Evolutionary conservation across 306 rosid genomes (phyloP), one percentile per base, ranked within the genome.

Genomic region (Trichosanthes cucumerina): DNA sequence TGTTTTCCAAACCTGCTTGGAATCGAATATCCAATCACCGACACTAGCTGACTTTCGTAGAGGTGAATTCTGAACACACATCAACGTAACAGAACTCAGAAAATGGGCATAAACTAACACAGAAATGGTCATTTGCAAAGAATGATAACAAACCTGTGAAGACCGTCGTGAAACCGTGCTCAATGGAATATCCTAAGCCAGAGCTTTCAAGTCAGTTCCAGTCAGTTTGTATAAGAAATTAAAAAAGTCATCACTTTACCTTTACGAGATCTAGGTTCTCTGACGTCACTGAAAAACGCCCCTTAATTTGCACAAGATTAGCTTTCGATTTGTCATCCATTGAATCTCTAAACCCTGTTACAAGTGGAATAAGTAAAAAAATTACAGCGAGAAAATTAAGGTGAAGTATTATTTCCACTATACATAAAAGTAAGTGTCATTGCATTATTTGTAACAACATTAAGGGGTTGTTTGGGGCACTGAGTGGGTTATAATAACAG

Each of bases 241-340:
- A 81, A 46, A 47, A 64, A 39, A 63, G 46, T 74, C 43, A 76
- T 74, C 75, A 5, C 62, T 78, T 86, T 81, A 96, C 99, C 97
- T 90, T 96, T 73, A 90, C 99, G 75, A 96, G 91, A 89, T 96
- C 99, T 82, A 96, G 86, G 82, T 93, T 96, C 86, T 93, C 99
- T 58, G 97, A 91, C 1, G 99, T 96, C 77, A 96, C 99, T 70
- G 99, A 96, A 88, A 96, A 96, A 69, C 99, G 84, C 57, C 99
- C 99, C 86, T 85, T 93, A 68, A 96, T 96, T 92, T 96, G 99
- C 84, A 96, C 98, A 70, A 96, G 89, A 82, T 90, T 96, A 78
- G 97, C 88, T 86, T 96, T 96, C 39, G 97, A 90, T 81, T 91
- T 96, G 64, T 96, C 99, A 80, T 96, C 99, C 82, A 93, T 70